Conservation (phyloP, 2,329 filamentous ascomycete genomes). For the Zymoseptoria ardabiliae region DNA sequence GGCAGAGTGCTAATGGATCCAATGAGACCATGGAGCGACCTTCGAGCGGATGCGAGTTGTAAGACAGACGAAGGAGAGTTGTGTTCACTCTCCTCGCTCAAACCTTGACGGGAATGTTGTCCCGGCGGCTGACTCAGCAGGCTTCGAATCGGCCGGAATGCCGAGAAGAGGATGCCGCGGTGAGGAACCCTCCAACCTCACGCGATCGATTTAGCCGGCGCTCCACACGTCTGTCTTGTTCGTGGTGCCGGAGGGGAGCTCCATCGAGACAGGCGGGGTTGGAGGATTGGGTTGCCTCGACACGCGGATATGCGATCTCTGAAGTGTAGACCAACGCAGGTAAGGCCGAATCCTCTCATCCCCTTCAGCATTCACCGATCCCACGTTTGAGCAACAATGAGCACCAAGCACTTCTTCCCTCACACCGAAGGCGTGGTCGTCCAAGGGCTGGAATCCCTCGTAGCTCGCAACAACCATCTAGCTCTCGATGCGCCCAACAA, state of each 20-base stretch:
- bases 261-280: neutral
- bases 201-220: neutral
- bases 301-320: neutral
- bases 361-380: neutral
- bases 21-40: no score
- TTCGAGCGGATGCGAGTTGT: no score
- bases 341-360: neutral
- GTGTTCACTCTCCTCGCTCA: no score
- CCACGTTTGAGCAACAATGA: conserved; percentile 35
- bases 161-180: neutral
- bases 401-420: conserved; percentile 49
- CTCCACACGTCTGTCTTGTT: neutral
- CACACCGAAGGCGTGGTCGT: conserved; percentile 44
- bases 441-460: conserved; percentile 42
- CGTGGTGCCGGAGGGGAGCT: neutral
- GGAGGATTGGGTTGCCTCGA: neutral
- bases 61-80: no score
- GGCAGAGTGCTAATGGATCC: no score
- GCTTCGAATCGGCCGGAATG: neutral
- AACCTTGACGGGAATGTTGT: no score
- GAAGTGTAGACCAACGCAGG: neutral
- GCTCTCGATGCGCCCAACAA: conserved; percentile 41
- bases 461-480: conserved; percentile 38
- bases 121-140: neutral
- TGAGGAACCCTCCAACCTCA: neutral